Evolutionary conservation across 225 moss, liverwort and hornwort genomes (phyloP).

Genomic region (Polytrichum formosum): DNA sequence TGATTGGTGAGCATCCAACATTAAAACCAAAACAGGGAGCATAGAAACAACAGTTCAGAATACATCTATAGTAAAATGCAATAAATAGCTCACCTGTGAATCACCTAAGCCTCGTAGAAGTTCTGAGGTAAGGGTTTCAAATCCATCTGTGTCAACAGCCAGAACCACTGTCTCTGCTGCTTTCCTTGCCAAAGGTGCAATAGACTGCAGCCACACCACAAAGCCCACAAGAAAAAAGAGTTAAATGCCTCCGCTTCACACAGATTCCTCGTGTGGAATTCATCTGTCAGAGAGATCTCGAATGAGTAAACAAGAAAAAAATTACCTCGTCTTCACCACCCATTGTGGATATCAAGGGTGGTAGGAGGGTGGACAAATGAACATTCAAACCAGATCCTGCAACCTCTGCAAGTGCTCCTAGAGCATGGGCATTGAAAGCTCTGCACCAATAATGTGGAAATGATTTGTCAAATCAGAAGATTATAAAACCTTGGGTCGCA

Average conservation of each 20-base stretch:
- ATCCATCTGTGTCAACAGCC: constrained; percentile 91
- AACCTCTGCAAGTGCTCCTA: constrained; percentile 97
- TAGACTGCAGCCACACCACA: constrained; percentile 39
- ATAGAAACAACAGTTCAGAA: neutral
- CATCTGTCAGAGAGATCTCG: too few relatives aligned
- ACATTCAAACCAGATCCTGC: constrained; percentile 94
- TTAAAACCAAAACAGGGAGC: neutral
- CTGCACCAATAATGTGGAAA: constrained; percentile 29
- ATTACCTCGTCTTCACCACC: constrained; percentile 70
- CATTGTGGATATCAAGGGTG: constrained; percentile 88
- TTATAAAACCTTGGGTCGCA: neutral
- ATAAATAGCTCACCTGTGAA: constrained; percentile 42
- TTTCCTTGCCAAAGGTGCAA: constrained; percentile 64
- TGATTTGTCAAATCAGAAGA: neutral
- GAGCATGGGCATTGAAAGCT: constrained; percentile 95
- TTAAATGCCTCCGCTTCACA: too few relatives aligned
- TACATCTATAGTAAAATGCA: neutral
- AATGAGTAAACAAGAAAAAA: neutral
- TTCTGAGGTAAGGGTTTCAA: constrained; percentile 80
- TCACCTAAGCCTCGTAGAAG: constrained; percentile 81
- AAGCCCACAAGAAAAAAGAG: neutral
- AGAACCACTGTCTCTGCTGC: constrained; percentile 93
- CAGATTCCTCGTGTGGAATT: too few relatives aligned
- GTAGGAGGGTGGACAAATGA: constrained; percentile 80
- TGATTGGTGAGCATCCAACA: constrained; percentile 18